phyloP scores from a whole-genome alignment of 495 filamentous ascomycete species.

The Achaetomiella virescens region DNA sequence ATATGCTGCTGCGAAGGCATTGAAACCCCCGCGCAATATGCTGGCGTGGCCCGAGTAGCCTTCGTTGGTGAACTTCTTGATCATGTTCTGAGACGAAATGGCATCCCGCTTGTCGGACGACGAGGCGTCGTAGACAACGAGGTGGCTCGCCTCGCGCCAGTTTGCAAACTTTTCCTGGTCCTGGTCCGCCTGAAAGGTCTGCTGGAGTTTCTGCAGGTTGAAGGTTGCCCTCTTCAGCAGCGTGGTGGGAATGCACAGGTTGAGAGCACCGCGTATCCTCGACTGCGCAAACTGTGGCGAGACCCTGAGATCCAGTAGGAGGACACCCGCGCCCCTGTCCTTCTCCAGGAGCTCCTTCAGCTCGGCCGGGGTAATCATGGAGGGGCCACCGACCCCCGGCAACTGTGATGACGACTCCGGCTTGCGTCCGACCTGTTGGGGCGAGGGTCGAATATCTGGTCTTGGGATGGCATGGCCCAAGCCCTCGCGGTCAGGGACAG shows the following conservation, averaged over 20 bases:
- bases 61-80: conserved; percentile 87
- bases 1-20: conserved; percentile 42
- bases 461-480: conserved; percentile 32
- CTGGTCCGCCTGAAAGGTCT: conserved; percentile 72
- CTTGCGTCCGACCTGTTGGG: conserved; percentile 42
- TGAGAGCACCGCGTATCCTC: conserved; percentile 71
- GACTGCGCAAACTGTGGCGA: conserved; percentile 73
- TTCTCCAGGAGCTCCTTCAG: conserved; percentile 61
- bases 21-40: conserved; percentile 61
- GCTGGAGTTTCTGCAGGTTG: conserved; percentile 80
- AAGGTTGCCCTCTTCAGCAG: conserved; percentile 86
- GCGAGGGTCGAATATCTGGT: conserved; percentile 44
- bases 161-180: conserved; percentile 68
- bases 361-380: conserved; percentile 57
- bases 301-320: conserved; percentile 85
- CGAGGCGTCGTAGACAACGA: conserved; percentile 80
- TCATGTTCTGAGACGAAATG: conserved; percentile 65
- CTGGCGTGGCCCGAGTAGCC: conserved; percentile 69
- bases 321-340: conserved; percentile 45
- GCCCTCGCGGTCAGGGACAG: conserved; percentile 22
- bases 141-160: conserved; percentile 67
- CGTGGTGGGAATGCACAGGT: conserved; percentile 93
- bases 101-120: conserved; percentile 77
- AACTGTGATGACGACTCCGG: conserved; percentile 24
- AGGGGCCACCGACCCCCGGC: conserved; percentile 40